Percentiles rank a stretch among this genome's conserved stretches.
Conservation (phyloP, 2,329 filamentous ascomycete species). For the Periconia sp. region DNA sequence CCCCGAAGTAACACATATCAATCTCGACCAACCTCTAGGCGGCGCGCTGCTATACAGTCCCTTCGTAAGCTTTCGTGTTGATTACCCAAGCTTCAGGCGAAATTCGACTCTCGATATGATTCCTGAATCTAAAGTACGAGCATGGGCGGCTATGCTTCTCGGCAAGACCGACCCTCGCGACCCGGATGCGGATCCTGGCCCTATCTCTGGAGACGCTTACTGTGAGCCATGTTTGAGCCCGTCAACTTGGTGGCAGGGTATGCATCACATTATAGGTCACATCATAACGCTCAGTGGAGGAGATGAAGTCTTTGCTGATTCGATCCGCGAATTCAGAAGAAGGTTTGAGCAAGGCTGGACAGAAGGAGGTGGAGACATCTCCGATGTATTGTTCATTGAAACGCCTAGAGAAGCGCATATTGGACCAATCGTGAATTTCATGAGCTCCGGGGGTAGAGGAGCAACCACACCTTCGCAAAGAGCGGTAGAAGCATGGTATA, state of each 20-base stretch:
- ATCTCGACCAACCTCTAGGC: conserved; percentile 11
- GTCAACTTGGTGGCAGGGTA: conserved; percentile 8
- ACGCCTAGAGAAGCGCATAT: conserved; percentile 23
- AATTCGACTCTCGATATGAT: conserved; percentile 19
- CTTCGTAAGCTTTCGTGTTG: conserved; percentile 21
- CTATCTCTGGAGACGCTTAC: too few species aligned
- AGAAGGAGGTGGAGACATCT: conserved; percentile 18
- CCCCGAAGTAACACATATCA: conserved; percentile 18
- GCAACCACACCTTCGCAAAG: background rate
- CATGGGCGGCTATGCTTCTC: conserved; percentile 24
- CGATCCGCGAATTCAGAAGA: conserved; percentile 11
- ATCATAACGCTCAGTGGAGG: conserved; percentile 16
- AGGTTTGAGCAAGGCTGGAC: conserved; percentile 25
- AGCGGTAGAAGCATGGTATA: conserved; percentile 3
- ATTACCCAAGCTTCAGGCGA: conserved; percentile 18
- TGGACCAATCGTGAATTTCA: conserved; percentile 23
- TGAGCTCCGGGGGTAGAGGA: conserved; percentile 9
- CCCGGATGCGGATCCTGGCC: too few species aligned
- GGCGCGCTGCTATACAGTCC: conserved; percentile 21
- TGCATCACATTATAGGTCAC: conserved; percentile 14
- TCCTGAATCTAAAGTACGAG: conserved; percentile 8
- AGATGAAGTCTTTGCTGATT: conserved; percentile 19
- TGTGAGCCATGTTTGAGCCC: conserved; percentile 19
- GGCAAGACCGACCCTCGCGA: conserved; percentile 15
- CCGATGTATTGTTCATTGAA: conserved; percentile 15